Evolutionary conservation across 2,329 filamentous ascomycete genomes (phyloP), one percentile per base, ranked within the genome.

Genomic region (Xylariales sp.): DNA sequence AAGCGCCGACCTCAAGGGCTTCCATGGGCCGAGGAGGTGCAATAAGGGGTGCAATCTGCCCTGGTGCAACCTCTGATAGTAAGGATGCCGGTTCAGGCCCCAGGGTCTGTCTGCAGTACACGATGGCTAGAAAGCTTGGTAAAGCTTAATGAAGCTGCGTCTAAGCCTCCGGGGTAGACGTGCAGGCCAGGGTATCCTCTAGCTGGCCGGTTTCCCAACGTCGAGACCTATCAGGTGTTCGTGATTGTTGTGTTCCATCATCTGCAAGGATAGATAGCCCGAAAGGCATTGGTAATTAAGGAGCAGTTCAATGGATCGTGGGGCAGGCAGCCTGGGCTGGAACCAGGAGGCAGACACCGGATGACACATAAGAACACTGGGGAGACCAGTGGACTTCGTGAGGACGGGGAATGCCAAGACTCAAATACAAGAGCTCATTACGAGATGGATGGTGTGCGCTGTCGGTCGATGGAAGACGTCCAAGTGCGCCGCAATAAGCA

Each of bases 111-210:
- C 21, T 38, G 35, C 24, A 38, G 35, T 10, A 12, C 9, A n/a
- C 27, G 25, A 31, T 9, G 12, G 38, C 29, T 21, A 32, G 15
- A 40, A 40, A 40, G 38, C 38, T 40, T 40, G 38, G 20, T 40
- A 40, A 24, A 33, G 28, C 38, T 40, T 33, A n/a, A 22, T 25
- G 16, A 29, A 29, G 35, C 36, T n/a, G n/a, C n/a, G n/a, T n/a
- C n/a, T n/a, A n/a, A n/a, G n/a, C n/a, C n/a, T n/a, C n/a, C n/a
- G n/a, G n/a, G n/a, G n/a, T n/a, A n/a, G n/a, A n/a, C n/a, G n/a
- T n/a, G n/a, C n/a, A n/a, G n/a, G n/a, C n/a, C n/a, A n/a, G n/a
- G n/a, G n/a, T n/a, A n/a, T n/a, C n/a, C n/a, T n/a, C n/a, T n/a
- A n/a, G n/a, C n/a, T n/a, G n/a, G n/a, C n/a, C n/a, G n/a, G n/a